Base-by-base conservation (phyloP, 768 basidiomycete species). In the Boletus rex-veris region DNA sequence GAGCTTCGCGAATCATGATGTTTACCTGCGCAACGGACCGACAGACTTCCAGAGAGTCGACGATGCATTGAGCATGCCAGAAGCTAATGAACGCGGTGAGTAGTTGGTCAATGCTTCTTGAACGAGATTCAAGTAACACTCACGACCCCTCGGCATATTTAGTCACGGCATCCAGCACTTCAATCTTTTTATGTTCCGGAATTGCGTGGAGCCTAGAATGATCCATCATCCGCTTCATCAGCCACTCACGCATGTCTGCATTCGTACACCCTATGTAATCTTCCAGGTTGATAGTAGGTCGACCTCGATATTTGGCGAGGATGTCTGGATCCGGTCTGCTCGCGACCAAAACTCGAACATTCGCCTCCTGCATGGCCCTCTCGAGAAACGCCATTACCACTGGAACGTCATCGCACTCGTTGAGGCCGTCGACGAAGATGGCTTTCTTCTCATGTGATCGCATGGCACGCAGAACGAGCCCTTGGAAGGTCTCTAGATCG, bases 1-100 rank as follows among this genome's bases (percentile, higher is more conserved):
- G 64, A 21, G 61, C 35, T 7, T 58, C 48, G 4, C 35, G 16
- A 36, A 68, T 54, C 54, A 61, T 61, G n/a, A 0, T 4, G 45
- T 66, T 61, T 14, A 68, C 61, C 38, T 62, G 58, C 10, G 53
- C 58, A 30, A 68, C 59, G 16, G 64, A 66, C 41, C 59, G 64
- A 48, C 66, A 67, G 21, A 54, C 50, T 37, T 58, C 64, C 35
- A 67, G 45, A 18, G 66, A 68, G 52, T 67, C 66, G 12, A 67
- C 35, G 12, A 64, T 8, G 43, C 66, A 67, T 30, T 68, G 66
- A n/a, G 64, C 66, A 33, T 59, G 59, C 64, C 66, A 68, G 30
- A 67, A 67, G 21, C 66, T 67, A 33, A 44, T 14, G 19, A 16
- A 19, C 31, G 10, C n/a, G 41, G 31, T 57, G 16, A 64, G 21